These are phyloP conservation scores for Suillus sp. DNA, from an alignment of 768 basidiomycete genomes.

Conservation along the genomic window DNA sequence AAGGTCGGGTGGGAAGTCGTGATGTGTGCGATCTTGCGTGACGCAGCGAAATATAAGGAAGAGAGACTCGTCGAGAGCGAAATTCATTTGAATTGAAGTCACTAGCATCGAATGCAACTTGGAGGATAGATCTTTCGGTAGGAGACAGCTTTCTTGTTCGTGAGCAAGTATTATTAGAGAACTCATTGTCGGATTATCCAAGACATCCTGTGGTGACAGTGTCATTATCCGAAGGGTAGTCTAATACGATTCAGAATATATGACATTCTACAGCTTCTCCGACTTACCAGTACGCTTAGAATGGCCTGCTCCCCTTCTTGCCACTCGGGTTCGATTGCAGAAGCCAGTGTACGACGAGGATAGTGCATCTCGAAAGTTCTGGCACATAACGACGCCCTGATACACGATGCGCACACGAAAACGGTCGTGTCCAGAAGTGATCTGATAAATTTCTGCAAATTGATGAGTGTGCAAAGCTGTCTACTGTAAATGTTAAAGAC, in stretches of 20 bases:
- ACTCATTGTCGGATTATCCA: conserved; percentile 28
- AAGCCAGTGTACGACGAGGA: conserved; percentile 45
- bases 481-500: neutral
- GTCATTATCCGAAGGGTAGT: conserved; percentile 39
- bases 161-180: conserved; percentile 31
- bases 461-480: neutral
- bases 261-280: neutral
- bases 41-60: conserved; percentile 48
- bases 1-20: conserved; percentile 42
- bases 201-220: conserved; percentile 7
- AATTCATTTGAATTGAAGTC: conserved; percentile 53
- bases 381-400: conserved; percentile 48
- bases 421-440: conserved; percentile 40
- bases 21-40: conserved; percentile 1
- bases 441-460: conserved; percentile 29
- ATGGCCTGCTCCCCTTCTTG: conserved; percentile 44
- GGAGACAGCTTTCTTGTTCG: conserved; percentile 17
- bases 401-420: conserved; percentile 37
- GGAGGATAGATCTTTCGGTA: conserved; percentile 10
- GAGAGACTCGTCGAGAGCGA: conserved; percentile 61
- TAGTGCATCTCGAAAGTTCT: conserved; percentile 47
- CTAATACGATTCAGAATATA: conserved; percentile 18
- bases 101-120: conserved; percentile 46
- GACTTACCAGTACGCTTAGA: conserved; percentile 42
- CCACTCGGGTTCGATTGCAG: conserved; percentile 37